Conservation (phyloP, 2,329 filamentous ascomycete genomes). For the Chaetoscypha palmicola region DNA sequence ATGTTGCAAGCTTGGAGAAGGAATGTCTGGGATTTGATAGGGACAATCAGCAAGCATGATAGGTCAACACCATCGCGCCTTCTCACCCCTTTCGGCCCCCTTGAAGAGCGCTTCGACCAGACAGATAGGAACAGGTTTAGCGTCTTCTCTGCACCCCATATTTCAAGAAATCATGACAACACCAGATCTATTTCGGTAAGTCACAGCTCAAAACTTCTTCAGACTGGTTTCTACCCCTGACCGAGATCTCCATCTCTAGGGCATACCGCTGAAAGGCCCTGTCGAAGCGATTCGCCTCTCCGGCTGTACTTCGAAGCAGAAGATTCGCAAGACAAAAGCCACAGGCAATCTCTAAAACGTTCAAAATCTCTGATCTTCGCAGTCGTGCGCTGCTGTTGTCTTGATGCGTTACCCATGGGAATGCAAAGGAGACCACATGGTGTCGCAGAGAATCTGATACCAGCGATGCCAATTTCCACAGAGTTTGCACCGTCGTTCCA, state of each 20-base stretch:
- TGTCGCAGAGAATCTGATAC: too few species aligned
- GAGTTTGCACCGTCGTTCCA: neutral
- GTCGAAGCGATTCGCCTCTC: too few species aligned
- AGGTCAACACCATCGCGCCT: neutral
- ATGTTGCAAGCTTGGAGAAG: too few species aligned
- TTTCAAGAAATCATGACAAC: neutral
- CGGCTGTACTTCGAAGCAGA: too few species aligned
- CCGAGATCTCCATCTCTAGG: neutral
- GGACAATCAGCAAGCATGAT: neutral
- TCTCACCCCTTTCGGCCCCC: neutral
- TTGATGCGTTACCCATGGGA: too few species aligned
- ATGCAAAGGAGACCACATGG: too few species aligned
- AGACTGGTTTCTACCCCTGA: neutral
- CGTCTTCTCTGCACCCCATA: neutral
- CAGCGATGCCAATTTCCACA: neutral
- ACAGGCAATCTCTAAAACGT: too few species aligned
- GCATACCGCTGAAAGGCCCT: neutral
- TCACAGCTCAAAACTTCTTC: neutral
- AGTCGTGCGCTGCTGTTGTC: too few species aligned
- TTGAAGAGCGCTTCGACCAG: neutral
- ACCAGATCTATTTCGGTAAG: neutral
- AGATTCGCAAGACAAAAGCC: too few species aligned
- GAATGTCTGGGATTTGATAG: too few species aligned
- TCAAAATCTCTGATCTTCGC: too few species aligned
- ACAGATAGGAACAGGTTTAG: conserved; percentile 6